These are phyloP conservation scores for Termitomyces sp. DNA, from an alignment of 768 basidiomycete species.

Conservation along the genomic window DNA sequence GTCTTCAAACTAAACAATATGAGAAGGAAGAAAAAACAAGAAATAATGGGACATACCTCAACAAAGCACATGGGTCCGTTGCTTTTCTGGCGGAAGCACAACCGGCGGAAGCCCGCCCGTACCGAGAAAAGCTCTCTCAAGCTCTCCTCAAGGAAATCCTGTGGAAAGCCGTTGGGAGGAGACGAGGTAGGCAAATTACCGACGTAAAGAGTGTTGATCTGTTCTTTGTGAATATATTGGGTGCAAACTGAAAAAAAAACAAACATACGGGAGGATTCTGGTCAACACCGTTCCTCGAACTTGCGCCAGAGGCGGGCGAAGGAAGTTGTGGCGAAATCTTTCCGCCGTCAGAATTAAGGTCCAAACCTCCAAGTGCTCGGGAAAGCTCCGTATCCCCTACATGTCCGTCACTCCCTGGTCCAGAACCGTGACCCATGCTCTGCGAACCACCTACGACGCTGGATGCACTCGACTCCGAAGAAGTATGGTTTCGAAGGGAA, in stretches of 20 bases:
- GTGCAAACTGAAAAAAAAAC: not conserved
- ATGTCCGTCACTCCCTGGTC: slow-evolving; percentile 8
- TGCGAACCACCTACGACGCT: slow-evolving; percentile 22
- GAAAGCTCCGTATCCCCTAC: slow-evolving; percentile 22
- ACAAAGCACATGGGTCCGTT: slow-evolving; percentile 99
- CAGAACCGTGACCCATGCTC: slow-evolving; percentile 10
- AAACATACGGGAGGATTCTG: slow-evolving; percentile 85
- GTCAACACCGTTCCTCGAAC: slow-evolving; percentile 54
- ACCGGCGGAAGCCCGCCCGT: slow-evolving; percentile 81
- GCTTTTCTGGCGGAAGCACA: slow-evolving; percentile 93
- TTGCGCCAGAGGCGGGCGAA: slow-evolving; percentile 65
- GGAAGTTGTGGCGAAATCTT: slow-evolving; percentile 71
- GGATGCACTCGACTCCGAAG: slow-evolving; percentile 27
- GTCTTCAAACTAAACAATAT: slow-evolving; percentile 72
- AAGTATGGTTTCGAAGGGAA: slow-evolving; percentile 7
- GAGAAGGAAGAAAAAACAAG: slow-evolving; percentile 2
- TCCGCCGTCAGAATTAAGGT: slow-evolving; percentile 47
- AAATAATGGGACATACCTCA: slow-evolving; percentile 50
- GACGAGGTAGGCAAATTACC: slow-evolving; percentile 89
- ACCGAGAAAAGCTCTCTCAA: slow-evolving; percentile 76
- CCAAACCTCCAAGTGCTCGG: slow-evolving; percentile 41
- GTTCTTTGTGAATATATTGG: slow-evolving; percentile 7
- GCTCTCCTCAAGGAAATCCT: slow-evolving; percentile 81
- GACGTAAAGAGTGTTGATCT: slow-evolving; percentile 99
- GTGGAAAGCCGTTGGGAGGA: slow-evolving; percentile 63